Evolutionary conservation across 257 asterid genomes (phyloP).

Genomic region (Parsonsia alboflavescens): DNA sequence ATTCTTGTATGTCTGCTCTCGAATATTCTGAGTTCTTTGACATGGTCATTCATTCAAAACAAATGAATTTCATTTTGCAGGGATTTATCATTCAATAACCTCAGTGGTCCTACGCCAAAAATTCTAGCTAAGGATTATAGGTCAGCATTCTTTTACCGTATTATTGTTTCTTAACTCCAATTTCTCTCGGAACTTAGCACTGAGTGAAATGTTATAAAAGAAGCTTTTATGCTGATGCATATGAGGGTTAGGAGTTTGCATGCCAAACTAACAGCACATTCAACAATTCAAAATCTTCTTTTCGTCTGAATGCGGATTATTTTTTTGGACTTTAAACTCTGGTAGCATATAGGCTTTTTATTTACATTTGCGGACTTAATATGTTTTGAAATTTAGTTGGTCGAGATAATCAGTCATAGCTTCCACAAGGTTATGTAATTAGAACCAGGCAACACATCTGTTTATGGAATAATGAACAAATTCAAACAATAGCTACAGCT

Average conservation of each 20-base stretch:
- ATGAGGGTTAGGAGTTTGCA: too few relatives aligned
- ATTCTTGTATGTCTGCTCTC: conserved; percentile 72
- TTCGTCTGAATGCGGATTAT: background rate
- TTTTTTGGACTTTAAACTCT: background rate
- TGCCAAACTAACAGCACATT: background rate
- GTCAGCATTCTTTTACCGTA: conserved; percentile 29
- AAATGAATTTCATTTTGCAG: conserved; percentile 38
- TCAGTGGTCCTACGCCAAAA: conserved; percentile 77
- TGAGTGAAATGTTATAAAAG: background rate
- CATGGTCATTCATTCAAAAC: conserved; percentile 11
- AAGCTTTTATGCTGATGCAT: background rate
- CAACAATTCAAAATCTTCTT: background rate
- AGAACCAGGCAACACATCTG: background rate
- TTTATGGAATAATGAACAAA: background rate
- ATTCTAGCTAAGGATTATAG: conserved; percentile 86
- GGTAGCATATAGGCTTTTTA: background rate
- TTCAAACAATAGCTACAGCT: background rate
- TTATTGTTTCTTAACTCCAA: conserved; percentile 2
- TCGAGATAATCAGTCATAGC: background rate
- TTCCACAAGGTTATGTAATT: background rate
- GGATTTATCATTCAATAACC: conserved; percentile 83
- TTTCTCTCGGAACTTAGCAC: background rate
- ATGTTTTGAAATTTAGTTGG: too few relatives aligned
- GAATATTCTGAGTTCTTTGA: conserved; percentile 10
- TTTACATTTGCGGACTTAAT: too few relatives aligned